Evolutionary conservation across 2,329 filamentous ascomycete species (phyloP), one percentile per base, ranked within the genome.

Genomic region (Neoascochyta sp.): DNA sequence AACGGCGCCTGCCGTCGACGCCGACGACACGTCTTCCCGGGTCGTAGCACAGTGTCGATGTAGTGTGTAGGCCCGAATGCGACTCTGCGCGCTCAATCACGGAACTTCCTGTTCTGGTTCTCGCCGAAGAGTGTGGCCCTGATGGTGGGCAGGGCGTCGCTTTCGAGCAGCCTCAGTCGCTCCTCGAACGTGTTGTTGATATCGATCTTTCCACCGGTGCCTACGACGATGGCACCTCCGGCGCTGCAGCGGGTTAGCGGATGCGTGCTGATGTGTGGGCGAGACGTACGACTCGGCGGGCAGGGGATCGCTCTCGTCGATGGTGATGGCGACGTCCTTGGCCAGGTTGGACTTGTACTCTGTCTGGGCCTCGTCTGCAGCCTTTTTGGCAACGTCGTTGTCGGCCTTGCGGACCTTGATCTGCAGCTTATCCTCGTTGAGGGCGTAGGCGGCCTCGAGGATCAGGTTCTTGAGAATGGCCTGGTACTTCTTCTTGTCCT

Each of bases 101-200:
- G 85, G 78, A 96, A 98, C 70, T 83, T 94, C 64, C 92, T 82
- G 77, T 96, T 95, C 53, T 80, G 75, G 72, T 98, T 98, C 71
- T 86, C 82, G 39, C 92, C 92, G 58, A 98, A 98, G 37, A 98
- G 74, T 10, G 83, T 83, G 64, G 84, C 78, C 57, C 92, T 78
- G 55, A 98, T 81, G 24, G 80, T 80, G 9, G 92, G 92, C 36
- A 95, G 77, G 29, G 86, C 85, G 48, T 85, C 84, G 34, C 82
- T 81, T 68, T 95, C 83, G 45, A 96, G 78, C 39, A 96, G 74
- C 56, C 76, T 78, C 65, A 98, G 73, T 47, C 92, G 81, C 62
- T 94, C 85, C 63, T 96, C 92, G 50, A 96, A 85, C 32, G 92
- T 96, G 73, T 98, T 96, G 77, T 95, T 89, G 66, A 98, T 90